Evolutionary conservation across 2,329 filamentous ascomycete genomes (phyloP), one percentile per base, ranked within the genome.

Genomic region (Alternaria panax): DNA sequence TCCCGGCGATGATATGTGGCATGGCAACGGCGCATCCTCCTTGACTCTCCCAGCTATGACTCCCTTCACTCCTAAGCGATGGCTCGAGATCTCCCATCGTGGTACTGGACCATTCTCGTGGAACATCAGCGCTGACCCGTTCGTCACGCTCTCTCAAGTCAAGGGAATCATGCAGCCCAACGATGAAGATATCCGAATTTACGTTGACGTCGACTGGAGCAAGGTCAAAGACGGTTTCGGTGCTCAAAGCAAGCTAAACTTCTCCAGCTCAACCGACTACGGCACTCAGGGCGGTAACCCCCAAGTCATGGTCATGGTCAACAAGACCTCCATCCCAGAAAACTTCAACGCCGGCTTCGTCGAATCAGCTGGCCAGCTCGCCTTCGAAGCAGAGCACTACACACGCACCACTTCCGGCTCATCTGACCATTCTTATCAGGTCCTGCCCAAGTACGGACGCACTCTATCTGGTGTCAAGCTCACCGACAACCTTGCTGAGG

Each of bases 1-100:
- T 6, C 87, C 88, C 0, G 88, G 89, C 24, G 89, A 91, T 63
- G 88, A 90, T 75, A 81, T 79, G 59, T 90, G 82, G 75, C 88
- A 89, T 69, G 65, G 72, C 22, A 77, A 81, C 22, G 87, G 84
- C 5, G 75, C 68, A 7, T 59, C 64, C 28, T 73, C 70, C 4
- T 66, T 78, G 20, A 69, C 72, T 38, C 62, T 78, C 0, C 71
- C 70, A 0, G 63, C 66, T 24, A 71, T 77, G 16, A 74, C 74
- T 2, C 77, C 77, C 14, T 78, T 69, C 57, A 74, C 72, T 0
- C 74, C 75, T 2, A 67, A 66, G 41, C 74, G 75, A 53, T 78
- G 72, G 71, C 65, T 79, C 50, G 77, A 79, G 11, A 77, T 79
- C 57, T 74, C 70, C n/a, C 71, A 70, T 24, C 60, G 72, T 1